phyloP scores from a whole-genome alignment of 2,329 filamentous ascomycete genomes.

The Alternaria infectoria region DNA sequence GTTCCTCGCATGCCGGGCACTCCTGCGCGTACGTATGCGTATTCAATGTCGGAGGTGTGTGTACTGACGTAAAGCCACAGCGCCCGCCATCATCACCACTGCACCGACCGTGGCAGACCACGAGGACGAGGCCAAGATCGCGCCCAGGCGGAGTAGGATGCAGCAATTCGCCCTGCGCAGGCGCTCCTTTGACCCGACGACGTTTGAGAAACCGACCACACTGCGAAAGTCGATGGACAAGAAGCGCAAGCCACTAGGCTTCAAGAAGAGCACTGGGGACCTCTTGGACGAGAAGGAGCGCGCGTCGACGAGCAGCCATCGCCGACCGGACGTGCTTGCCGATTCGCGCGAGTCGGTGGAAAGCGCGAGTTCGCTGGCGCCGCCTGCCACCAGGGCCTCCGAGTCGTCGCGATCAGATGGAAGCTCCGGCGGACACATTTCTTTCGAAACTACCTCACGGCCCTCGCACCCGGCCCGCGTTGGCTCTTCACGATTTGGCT shows the following conservation, averaged over 20 bases:
- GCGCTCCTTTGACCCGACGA: constrained; percentile 46
- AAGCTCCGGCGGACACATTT: constrained; percentile 65
- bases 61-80: constrained; percentile 36
- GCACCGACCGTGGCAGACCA: constrained; percentile 71
- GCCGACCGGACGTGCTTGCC: constrained; percentile 55
- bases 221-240: constrained; percentile 47
- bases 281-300: constrained; percentile 55
- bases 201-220: constrained; percentile 33
- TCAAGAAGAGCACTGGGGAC: constrained; percentile 33
- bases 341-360: constrained; percentile 70
- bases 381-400: constrained; percentile 71
- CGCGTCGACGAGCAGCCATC: constrained; percentile 65
- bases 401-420: constrained; percentile 91
- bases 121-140: constrained; percentile 13
- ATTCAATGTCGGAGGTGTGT: neutral
- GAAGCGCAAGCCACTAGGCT: constrained; percentile 38
- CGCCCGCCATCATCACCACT: constrained; percentile 84
- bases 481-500: constrained; percentile 72
- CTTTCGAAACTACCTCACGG: constrained; percentile 41
- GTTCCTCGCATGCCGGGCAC: constrained; percentile 40
- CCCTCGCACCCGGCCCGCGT: constrained; percentile 63
- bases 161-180: constrained; percentile 45
- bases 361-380: constrained; percentile 65
- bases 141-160: constrained; percentile 40
- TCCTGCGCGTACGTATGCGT: constrained; percentile 20